These are phyloP conservation scores for Austroboletus rostrupii DNA, from an alignment of 1,284 basidiomycete species.

Conservation along the genomic window DNA sequence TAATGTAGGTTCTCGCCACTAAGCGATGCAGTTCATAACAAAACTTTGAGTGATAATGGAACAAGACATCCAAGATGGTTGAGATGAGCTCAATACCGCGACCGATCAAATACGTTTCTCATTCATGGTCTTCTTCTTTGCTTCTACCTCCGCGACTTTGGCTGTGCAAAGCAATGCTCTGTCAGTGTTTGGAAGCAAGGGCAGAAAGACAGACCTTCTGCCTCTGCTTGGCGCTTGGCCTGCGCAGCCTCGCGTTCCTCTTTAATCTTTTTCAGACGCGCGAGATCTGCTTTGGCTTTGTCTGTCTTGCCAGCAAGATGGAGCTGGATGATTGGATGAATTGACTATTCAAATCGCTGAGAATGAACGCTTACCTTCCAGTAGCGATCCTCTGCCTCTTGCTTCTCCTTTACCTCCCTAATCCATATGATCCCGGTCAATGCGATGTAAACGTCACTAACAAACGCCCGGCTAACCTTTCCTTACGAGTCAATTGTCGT, in stretches of 20 bases:
- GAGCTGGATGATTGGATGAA: constrained; percentile 40
- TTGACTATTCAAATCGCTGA: neutral
- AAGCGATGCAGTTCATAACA: no score
- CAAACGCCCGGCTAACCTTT: constrained; percentile 48
- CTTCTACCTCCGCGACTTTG: constrained; percentile 42
- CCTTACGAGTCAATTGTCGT: constrained; percentile 59
- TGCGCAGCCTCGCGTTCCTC: constrained; percentile 82
- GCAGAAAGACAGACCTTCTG: constrained; percentile 54
- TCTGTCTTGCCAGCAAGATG: constrained; percentile 81
- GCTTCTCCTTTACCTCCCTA: constrained; percentile 87
- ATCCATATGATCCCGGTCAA: constrained; percentile 1
- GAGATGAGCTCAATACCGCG: neutral
- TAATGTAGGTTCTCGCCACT: no score
- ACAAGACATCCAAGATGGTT: neutral
- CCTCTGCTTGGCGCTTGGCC: constrained; percentile 81
- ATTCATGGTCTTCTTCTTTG: constrained; percentile 33
- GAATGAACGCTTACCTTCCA: constrained; percentile 58
- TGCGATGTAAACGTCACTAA: neutral
- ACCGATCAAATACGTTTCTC: constrained; percentile 27
- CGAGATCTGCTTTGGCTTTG: constrained; percentile 82
- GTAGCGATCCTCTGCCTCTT: constrained; percentile 81
- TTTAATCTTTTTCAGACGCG: constrained; percentile 81
- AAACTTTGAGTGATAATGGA: neutral
- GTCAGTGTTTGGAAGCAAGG: neutral
- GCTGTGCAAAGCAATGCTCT: constrained; percentile 26